Base-by-base conservation (phyloP, 2,329 filamentous ascomycete genomes). In the Diaporthe sp. region DNA sequence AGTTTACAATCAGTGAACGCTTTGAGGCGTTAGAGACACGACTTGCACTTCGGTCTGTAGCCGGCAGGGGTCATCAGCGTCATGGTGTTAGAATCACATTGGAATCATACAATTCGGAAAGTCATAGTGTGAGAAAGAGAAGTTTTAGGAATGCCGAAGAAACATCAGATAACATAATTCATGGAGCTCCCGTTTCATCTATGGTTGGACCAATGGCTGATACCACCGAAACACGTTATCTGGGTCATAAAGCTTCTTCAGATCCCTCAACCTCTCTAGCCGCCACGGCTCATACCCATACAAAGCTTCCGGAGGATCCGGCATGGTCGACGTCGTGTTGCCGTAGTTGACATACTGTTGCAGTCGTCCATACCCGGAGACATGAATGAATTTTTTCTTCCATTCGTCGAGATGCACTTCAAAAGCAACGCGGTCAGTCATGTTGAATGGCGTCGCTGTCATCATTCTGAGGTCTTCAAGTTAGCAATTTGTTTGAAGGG, bases 261-360 rank as follows among this genome's bases (percentile, higher is more conserved):
- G 42, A 8, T 10, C 55, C 28, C 70, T 72, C 9, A 72, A 7
- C 28, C 28, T 72, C 28, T 61, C 28, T 28, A 72, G 10, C 1
- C 70, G 53, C 70, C 70, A 72, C 2, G 70, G 55, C n/a, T 72
- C 55, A 51, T 72, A 72, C 4, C 70, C 70, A n/a, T 72, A 72
- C 1, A 72, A 39, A 12, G 70, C 70, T n/a, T 72, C 70, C 1
- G 42, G 55, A 20, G 70, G 70, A 37, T 72, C 70, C 3, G 13
- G 28, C 39, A 61, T 37, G 20, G 70, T 72, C 9, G 70, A 72
- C 4, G 70, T 72, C 10, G 70, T 72, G 42, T 72, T 72, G 1
- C 70, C 70, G 12, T 72, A 72, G 28, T 72, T 72, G 6, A 72
- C 70, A 28, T 72, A 72, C 49, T 72, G 70, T 13, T 72, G 70